Conservation (phyloP, 345 rosid species). For the Melaleuca quinquenervia region DNA sequence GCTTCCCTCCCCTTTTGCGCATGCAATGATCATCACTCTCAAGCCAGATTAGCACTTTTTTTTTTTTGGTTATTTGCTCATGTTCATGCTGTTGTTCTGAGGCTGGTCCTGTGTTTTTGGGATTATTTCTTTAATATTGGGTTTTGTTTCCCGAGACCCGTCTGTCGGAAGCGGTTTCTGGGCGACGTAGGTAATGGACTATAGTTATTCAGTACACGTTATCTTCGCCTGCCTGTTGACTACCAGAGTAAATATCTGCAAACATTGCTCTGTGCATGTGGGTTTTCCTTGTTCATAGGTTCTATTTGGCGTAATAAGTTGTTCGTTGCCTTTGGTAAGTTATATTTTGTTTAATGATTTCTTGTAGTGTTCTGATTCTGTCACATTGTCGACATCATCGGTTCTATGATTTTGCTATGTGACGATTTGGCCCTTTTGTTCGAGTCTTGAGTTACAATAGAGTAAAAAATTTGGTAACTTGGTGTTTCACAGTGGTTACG, state of each 20-base stretch:
- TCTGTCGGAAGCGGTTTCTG: neutral
- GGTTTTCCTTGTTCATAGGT: neutral
- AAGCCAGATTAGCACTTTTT: neutral
- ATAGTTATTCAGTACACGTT: neutral
- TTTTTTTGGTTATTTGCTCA: neutral
- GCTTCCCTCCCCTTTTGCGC: neutral
- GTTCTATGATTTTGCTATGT: neutral
- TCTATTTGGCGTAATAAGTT: neutral
- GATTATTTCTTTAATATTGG: neutral
- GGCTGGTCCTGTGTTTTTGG: neutral
- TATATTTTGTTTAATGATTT: neutral
- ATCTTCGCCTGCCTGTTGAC: neutral
- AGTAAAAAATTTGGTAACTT: neutral
- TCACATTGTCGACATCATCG: neutral
- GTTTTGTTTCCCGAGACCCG: neutral
- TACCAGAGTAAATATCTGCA: neutral
- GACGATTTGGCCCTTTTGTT: neutral
- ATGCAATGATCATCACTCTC: neutral
- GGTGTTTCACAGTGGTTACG: neutral
- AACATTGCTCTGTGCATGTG: neutral
- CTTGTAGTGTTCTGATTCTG: neutral
- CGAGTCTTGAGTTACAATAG: neutral
- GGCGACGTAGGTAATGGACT: neutral
- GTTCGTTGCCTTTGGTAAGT: neutral
- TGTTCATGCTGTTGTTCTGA: neutral